A percentile compares a stretch with the other conserved stretches of the same genome.
Conservation (phyloP, 1,284 basidiomycete species). For the Melampsora occidentalis region DNA sequence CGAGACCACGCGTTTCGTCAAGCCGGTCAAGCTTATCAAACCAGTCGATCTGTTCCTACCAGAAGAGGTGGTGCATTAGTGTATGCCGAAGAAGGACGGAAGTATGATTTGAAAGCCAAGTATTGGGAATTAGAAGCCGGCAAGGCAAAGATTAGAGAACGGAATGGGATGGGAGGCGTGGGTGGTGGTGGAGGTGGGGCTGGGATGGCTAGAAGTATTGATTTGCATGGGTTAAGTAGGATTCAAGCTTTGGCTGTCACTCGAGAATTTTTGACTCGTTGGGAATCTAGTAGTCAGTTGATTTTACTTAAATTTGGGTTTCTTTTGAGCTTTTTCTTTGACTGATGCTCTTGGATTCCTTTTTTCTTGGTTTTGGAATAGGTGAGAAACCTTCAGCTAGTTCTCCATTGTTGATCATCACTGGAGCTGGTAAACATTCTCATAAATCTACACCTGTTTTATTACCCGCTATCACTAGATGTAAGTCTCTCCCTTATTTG, state of each 20-base stretch:
- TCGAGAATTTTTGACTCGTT: slow-evolving; percentile 48
- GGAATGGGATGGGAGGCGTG: not conserved
- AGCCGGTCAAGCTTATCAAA: not conserved
- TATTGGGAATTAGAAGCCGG: slow-evolving; percentile 25
- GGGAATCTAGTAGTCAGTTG: slow-evolving; percentile 46
- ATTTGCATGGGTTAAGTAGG: slow-evolving; percentile 52
- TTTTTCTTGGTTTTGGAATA: not conserved
- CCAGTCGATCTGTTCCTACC: not conserved
- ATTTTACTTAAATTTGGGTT: not conserved
- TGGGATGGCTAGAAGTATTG: slow-evolving; percentile 47
- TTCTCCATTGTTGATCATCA: slow-evolving; percentile 51
- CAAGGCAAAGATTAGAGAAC: not conserved
- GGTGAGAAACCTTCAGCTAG: not conserved
- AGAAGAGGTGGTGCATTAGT: slow-evolving; percentile 4
- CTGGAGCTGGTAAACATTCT: slow-evolving; percentile 52
- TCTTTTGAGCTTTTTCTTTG: not conserved
- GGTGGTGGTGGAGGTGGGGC: no score
- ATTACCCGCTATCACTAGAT: slow-evolving; percentile 50
- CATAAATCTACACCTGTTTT: slow-evolving; percentile 50
- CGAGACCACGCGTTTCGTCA: not conserved
- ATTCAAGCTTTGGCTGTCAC: slow-evolving; percentile 52
- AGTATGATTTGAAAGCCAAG: not conserved
- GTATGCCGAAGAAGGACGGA: not conserved
- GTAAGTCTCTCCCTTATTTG: not conserved
- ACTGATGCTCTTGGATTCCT: not conserved